phyloP scores from a whole-genome alignment of 2,329 filamentous ascomycete species.

The Aspergillus jensenii region DNA sequence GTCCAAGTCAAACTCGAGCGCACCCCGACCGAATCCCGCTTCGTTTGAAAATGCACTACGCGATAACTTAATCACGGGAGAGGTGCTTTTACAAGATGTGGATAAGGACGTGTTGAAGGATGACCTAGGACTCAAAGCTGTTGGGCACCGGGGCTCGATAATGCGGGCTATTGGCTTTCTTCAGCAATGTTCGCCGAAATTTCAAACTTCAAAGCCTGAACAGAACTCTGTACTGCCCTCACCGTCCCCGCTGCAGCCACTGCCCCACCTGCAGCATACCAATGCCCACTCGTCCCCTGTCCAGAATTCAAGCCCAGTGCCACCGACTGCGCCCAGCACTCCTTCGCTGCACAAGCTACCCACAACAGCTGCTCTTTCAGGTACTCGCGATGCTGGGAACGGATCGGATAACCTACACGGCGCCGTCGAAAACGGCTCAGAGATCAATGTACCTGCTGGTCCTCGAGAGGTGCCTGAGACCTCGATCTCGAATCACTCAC shows the following conservation, averaged over 20 bases:
- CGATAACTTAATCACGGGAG: constrained; percentile 66
- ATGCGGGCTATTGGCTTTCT: constrained; percentile 59
- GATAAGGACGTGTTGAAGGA: constrained; percentile 50
- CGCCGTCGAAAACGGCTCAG: neutral
- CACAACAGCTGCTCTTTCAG: neutral
- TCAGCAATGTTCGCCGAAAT: constrained; percentile 53
- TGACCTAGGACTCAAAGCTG: constrained; percentile 57
- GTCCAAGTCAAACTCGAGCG: constrained; percentile 28
- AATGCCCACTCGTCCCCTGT: neutral
- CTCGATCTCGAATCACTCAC: constrained; percentile 3
- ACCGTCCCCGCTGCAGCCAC: neutral
- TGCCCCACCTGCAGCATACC: neutral
- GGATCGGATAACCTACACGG: neutral
- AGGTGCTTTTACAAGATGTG: constrained; percentile 61
- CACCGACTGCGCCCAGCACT: neutral
- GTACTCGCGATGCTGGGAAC: neutral
- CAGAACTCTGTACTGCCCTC: neutral
- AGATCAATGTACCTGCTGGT: neutral
- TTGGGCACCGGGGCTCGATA: constrained; percentile 61
- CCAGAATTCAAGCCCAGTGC: neutral
- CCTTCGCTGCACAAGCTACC: neutral
- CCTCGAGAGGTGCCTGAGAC: neutral
- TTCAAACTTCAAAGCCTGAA: constrained; percentile 30
- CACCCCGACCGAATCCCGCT: constrained; percentile 52
- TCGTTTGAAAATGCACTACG: constrained; percentile 57